These are phyloP conservation scores for Ceratocystis colombiana DNA, from an alignment of 2,329 filamentous ascomycete genomes.

Conservation along the genomic window DNA sequence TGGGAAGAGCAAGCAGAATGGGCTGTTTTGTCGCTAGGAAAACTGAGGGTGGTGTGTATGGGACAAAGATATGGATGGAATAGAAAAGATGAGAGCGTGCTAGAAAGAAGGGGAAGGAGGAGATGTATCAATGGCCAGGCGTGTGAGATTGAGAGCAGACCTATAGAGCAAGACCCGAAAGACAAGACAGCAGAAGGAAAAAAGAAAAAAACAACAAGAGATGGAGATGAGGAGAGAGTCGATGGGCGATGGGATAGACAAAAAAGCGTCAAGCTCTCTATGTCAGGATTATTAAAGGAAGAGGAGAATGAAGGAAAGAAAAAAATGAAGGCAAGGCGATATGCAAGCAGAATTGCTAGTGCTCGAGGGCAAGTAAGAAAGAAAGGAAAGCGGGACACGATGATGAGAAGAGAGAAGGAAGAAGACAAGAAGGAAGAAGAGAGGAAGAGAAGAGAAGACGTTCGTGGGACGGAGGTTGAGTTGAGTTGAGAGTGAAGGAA, in stretches of 20 bases:
- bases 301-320: slow-evolving; percentile 29
- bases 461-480: slow-evolving; percentile 12
- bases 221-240: slow-evolving; percentile 25
- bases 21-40: slow-evolving; percentile 4
- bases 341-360: background rate
- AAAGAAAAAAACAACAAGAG: background rate
- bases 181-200: slow-evolving; percentile 15
- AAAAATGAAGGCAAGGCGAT: slow-evolving; percentile 14
- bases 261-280: background rate
- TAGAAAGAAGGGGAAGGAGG: slow-evolving; percentile 21
- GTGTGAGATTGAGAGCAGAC: slow-evolving; percentile 2
- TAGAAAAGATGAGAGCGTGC: slow-evolving; percentile 20
- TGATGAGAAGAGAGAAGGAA: slow-evolving; percentile 2
- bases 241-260: slow-evolving; percentile 16
- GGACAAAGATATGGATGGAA: background rate
- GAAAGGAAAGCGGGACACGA: slow-evolving; percentile 14
- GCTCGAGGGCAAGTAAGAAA: background rate
- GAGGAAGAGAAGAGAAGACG: slow-evolving; percentile 15
- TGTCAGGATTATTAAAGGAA: slow-evolving; percentile 26
- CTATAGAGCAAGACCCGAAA: no score
- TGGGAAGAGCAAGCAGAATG: slow-evolving; percentile 9
- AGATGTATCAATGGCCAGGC: background rate
- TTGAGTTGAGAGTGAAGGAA: no score
- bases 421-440: slow-evolving; percentile 16
- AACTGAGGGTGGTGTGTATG: background rate